Conservation (phyloP, 2,329 filamentous ascomycete genomes). For the Aschersonia sp. region DNA sequence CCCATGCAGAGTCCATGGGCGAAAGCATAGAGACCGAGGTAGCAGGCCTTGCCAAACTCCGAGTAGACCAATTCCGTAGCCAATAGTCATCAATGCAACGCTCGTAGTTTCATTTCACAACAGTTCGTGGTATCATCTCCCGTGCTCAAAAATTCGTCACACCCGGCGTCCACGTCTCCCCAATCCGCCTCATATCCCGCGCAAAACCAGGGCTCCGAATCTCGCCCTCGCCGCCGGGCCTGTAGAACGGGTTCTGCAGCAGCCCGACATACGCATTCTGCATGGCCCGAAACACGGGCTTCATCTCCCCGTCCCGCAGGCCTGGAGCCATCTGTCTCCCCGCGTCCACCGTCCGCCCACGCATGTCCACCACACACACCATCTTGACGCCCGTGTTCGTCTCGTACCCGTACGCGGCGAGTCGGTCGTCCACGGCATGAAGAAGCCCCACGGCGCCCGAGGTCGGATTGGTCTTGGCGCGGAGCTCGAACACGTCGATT, state of each 20-base stretch:
- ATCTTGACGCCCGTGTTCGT: slow-evolving; percentile 92
- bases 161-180: slow-evolving; percentile 70
- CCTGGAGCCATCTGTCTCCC: slow-evolving; percentile 32
- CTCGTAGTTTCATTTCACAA: too few species aligned
- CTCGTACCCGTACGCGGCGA: slow-evolving; percentile 90
- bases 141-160: slow-evolving; percentile 38
- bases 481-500: slow-evolving; percentile 86
- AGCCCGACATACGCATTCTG: slow-evolving; percentile 85
- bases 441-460: slow-evolving; percentile 84
- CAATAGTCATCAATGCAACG: background rate
- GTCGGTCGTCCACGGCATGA: slow-evolving; percentile 83
- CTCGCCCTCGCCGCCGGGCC: slow-evolving; percentile 35
- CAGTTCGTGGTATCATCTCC: background rate
- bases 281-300: slow-evolving; percentile 79
- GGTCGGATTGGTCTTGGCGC: slow-evolving; percentile 53
- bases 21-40: slow-evolving; percentile 20
- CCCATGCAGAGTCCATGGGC: slow-evolving; percentile 16
- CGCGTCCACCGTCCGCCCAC: slow-evolving; percentile 44
- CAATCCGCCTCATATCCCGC: slow-evolving; percentile 73
- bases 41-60: slow-evolving; percentile 14
- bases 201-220: slow-evolving; percentile 75
- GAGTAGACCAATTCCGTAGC: background rate
- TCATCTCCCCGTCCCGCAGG: slow-evolving; percentile 73
- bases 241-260: slow-evolving; percentile 89
- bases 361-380: slow-evolving; percentile 81